Evolutionary conservation across 768 basidiomycete species (phyloP).

Genomic region (Ramaria sp.): DNA sequence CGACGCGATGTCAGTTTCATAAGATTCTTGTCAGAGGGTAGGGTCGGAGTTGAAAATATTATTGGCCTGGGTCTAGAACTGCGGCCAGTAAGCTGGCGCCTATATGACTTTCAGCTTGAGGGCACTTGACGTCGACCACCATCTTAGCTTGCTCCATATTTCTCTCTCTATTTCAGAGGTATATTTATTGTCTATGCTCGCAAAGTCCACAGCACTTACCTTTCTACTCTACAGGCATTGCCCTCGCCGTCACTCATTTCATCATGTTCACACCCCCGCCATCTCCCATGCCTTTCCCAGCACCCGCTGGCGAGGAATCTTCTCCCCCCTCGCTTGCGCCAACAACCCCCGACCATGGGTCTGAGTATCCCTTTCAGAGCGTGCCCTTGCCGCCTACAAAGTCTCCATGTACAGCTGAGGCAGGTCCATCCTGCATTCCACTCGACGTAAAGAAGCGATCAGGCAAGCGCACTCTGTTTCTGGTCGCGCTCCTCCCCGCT

Average conservation of each 20-base stretch:
- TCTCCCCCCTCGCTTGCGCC: not conserved
- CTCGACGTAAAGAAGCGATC: not conserved
- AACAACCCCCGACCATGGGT: conserved; percentile 32
- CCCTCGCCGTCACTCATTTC: conserved; percentile 20
- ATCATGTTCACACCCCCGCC: conserved; percentile 26
- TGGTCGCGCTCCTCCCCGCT: conserved; percentile 39
- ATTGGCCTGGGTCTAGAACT: too few species aligned
- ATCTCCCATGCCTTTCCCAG: conserved; percentile 25
- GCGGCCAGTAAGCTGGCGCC: too few species aligned
- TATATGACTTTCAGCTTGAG: not conserved
- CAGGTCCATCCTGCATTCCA: not conserved
- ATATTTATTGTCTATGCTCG: not conserved
- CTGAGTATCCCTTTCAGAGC: conserved; percentile 32
- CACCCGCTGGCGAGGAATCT: not conserved
- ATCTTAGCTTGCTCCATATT: not conserved
- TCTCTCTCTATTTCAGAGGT: not conserved
- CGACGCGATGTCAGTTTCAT: too few species aligned
- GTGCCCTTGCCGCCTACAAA: conserved; percentile 22
- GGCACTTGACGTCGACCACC: not conserved
- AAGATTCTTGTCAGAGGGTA: too few species aligned
- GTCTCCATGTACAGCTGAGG: not conserved
- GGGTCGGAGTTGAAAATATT: too few species aligned
- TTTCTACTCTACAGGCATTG: conserved; percentile 1
- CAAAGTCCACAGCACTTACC: not conserved
- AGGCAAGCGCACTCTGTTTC: conserved; percentile 30